Evolutionary conservation across 2,329 filamentous ascomycete species (phyloP).

Genomic region (Acarospora socialis): DNA sequence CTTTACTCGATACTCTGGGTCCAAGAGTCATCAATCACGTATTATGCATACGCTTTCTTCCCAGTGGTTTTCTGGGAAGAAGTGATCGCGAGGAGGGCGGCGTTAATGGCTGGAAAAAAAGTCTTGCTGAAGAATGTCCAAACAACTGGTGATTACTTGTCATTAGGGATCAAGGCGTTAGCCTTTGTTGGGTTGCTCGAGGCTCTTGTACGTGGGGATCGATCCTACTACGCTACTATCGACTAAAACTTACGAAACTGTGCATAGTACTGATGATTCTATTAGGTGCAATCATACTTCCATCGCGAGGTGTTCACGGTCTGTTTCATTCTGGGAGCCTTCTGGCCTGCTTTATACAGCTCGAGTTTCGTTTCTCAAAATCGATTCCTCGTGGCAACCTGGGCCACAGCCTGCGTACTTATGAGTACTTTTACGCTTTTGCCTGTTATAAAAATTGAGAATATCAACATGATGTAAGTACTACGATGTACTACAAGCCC

Average conservation of each 20-base stretch:
- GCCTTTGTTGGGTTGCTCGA: constrained; percentile 63
- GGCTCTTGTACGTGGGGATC: constrained; percentile 54
- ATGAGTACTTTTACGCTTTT: constrained; percentile 90
- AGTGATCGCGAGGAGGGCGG: constrained; percentile 63
- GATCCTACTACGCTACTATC: too few relatives aligned
- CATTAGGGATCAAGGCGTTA: constrained; percentile 48
- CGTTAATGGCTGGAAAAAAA: constrained; percentile 51
- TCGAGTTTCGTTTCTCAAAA: constrained; percentile 56
- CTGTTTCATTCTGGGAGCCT: constrained; percentile 58
- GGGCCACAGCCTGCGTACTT: constrained; percentile 59
- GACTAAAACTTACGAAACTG: too few relatives aligned
- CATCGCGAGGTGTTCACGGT: constrained; percentile 73
- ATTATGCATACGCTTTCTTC: constrained; percentile 86
- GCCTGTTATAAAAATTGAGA: constrained; percentile 73
- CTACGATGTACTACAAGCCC: too few relatives aligned
- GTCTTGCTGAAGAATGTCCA: constrained; percentile 56
- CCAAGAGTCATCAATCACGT: constrained; percentile 66
- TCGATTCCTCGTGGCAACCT: constrained; percentile 48
- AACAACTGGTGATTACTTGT: constrained; percentile 41
- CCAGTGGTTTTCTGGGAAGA: constrained; percentile 96
- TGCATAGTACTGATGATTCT: too few relatives aligned
- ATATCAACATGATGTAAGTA: constrained; percentile 56
- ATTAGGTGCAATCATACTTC: constrained; percentile 78
- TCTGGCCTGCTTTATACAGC: constrained; percentile 70
- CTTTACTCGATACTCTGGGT: constrained; percentile 68